Evolutionary conservation across 2,329 filamentous ascomycete species (phyloP).

Genomic region (Penicillium polonicum): DNA sequence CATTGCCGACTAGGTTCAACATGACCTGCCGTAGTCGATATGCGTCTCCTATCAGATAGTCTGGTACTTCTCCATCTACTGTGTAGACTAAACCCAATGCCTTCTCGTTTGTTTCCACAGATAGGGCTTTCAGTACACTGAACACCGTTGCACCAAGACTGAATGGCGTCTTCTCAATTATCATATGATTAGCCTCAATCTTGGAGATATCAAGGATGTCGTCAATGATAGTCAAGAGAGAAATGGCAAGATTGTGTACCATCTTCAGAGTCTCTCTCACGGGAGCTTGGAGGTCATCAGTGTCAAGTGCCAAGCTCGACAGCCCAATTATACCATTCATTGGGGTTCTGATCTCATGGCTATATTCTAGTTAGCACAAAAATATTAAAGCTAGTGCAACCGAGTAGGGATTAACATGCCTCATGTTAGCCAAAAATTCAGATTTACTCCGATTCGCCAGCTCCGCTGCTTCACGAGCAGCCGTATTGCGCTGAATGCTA

Average conservation of each 20-base stretch:
- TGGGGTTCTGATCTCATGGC: conserved; percentile 90
- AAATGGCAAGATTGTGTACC: conserved; percentile 91
- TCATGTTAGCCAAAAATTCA: conserved; percentile 96
- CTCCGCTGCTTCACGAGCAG: conserved; percentile 87
- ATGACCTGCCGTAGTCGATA: conserved; percentile 94
- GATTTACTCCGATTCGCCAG: conserved; percentile 95
- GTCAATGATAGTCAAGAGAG: conserved; percentile 90
- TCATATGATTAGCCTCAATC: conserved; percentile 91
- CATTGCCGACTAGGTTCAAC: conserved; percentile 90
- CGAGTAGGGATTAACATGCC: conserved; percentile 6
- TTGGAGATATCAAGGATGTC: conserved; percentile 65
- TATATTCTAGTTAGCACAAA: conserved; percentile 5
- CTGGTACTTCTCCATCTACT: conserved; percentile 84
- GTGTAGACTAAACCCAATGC: conserved; percentile 85
- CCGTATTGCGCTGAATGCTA: conserved; percentile 90
- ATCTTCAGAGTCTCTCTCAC: conserved; percentile 96
- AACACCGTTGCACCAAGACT: conserved; percentile 88
- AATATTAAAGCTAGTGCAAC: background rate
- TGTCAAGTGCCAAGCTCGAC: conserved; percentile 90
- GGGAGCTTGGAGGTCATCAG: conserved; percentile 83
- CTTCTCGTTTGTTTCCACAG: conserved; percentile 93
- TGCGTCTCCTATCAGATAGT: conserved; percentile 89
- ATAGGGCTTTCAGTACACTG: conserved; percentile 91
- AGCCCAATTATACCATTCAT: conserved; percentile 97
- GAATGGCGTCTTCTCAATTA: conserved; percentile 93